Evolutionary conservation across 75 land plant genomes (phyloP).

Genomic region (Sequoiadendron giganteum): DNA sequence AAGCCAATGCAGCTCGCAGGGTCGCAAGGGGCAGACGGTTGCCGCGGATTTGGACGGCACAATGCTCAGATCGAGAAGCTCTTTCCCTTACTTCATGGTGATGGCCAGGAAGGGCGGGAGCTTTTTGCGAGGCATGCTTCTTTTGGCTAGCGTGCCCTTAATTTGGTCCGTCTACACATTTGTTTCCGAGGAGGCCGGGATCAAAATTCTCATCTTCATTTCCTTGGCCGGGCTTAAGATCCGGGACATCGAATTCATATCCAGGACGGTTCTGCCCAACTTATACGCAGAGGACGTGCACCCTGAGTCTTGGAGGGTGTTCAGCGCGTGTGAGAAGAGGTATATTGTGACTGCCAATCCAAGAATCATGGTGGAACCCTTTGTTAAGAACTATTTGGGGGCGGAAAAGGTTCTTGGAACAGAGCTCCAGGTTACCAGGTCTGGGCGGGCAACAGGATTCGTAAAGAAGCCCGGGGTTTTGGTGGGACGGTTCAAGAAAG

Average conservation of each 20-base stretch:
- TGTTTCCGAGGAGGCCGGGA: constrained; percentile 58
- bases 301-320: constrained; percentile 69
- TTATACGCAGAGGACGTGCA: constrained; percentile 80
- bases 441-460: constrained; percentile 81
- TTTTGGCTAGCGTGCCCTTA: constrained; percentile 28
- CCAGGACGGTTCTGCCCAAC: constrained; percentile 61
- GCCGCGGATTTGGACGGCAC: constrained; percentile 84
- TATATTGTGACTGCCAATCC: constrained; percentile 80
- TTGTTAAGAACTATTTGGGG: constrained; percentile 64
- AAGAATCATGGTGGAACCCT: constrained; percentile 83
- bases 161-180: constrained; percentile 41
- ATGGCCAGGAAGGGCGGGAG: constrained; percentile 51
- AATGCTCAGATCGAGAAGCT: constrained; percentile 59
- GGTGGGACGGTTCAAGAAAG: constrained; percentile 56
- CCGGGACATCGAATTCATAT: constrained; percentile 54
- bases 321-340: constrained; percentile 60
- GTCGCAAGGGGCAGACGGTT: constrained; percentile 57
- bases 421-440: constrained; percentile 57
- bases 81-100: constrained; percentile 93
- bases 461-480: constrained; percentile 66
- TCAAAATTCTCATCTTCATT: constrained; percentile 60
- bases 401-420: constrained; percentile 83
- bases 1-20: constrained; percentile 49
- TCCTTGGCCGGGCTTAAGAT: constrained; percentile 61
- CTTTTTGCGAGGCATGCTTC: constrained; percentile 18